Evolutionary conservation across 2,329 filamentous ascomycete species (phyloP).

Genomic region (Aureobasidium sp.): DNA sequence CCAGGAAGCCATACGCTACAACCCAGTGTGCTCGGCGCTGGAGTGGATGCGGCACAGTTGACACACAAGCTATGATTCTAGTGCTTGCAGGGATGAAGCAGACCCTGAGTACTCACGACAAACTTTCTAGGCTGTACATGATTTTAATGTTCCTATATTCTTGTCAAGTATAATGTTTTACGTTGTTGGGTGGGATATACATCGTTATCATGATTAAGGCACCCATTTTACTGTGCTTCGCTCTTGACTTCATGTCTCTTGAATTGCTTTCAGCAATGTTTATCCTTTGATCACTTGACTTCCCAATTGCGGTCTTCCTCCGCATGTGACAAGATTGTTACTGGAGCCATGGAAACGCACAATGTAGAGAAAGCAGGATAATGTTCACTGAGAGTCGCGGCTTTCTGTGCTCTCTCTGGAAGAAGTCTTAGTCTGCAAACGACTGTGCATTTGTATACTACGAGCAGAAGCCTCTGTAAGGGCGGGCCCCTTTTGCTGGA

Average conservation of each 20-base stretch:
- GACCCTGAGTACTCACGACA: background rate
- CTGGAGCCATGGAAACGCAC: too few species aligned
- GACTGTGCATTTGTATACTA: too few species aligned
- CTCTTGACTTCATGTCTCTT: background rate
- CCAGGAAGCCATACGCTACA: background rate
- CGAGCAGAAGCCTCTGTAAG: too few species aligned
- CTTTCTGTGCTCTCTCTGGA: too few species aligned
- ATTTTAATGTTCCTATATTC: constrained; percentile 8
- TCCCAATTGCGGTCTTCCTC: too few species aligned
- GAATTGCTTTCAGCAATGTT: too few species aligned
- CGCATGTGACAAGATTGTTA: too few species aligned
- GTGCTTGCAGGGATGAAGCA: constrained; percentile 1
- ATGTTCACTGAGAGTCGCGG: too few species aligned
- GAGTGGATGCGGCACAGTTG: background rate
- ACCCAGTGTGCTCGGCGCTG: background rate
- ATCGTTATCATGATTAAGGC: background rate
- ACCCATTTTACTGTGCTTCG: background rate
- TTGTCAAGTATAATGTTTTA: background rate
- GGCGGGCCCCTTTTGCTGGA: too few species aligned
- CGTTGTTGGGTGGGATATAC: background rate
- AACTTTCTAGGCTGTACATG: background rate
- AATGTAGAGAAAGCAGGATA: too few species aligned
- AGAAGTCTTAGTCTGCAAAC: too few species aligned
- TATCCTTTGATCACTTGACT: background rate
- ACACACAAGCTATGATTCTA: background rate